phyloP scores from a whole-genome alignment of 164 flowering plant species.

The Taxillus chinensis region DNA sequence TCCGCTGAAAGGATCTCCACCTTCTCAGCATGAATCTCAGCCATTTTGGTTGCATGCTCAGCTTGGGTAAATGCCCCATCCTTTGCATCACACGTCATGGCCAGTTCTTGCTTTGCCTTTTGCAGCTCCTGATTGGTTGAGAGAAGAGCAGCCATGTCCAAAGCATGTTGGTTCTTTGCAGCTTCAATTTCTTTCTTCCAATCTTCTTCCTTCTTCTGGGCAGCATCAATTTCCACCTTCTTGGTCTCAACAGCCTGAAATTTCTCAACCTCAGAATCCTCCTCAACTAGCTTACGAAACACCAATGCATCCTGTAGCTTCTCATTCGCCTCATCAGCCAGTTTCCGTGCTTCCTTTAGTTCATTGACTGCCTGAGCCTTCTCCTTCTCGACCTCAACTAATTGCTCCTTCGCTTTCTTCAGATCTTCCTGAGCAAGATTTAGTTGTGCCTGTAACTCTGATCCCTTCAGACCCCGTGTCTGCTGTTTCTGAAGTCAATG shows the following conservation, averaged over 20 bases:
- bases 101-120: slow-evolving; percentile 56
- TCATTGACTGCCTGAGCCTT: slow-evolving; percentile 52
- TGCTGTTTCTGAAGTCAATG: slow-evolving; percentile 35
- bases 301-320: slow-evolving; percentile 70
- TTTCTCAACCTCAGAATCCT: slow-evolving; percentile 76
- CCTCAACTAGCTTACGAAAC: slow-evolving; percentile 83
- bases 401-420: slow-evolving; percentile 65
- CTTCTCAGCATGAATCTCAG: slow-evolving; percentile 72
- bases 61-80: slow-evolving; percentile 71
- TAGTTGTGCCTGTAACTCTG: slow-evolving; percentile 67
- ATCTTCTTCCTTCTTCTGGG: slow-evolving; percentile 70
- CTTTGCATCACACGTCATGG: slow-evolving; percentile 65
- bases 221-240: slow-evolving; percentile 69
- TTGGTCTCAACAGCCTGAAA: slow-evolving; percentile 84
- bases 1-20: slow-evolving; percentile 62
- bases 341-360: slow-evolving; percentile 58
- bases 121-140: slow-evolving; percentile 70
- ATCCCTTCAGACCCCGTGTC: slow-evolving; percentile 38
- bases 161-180: slow-evolving; percentile 63
- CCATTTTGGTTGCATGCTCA: slow-evolving; percentile 82
- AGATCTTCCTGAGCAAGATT: slow-evolving; percentile 60
- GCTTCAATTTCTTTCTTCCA: slow-evolving; percentile 69
- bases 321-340: slow-evolving; percentile 67
- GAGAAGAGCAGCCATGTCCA: slow-evolving; percentile 59
- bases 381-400: slow-evolving; percentile 55